Conservation (phyloP, 306 rosid genomes). For the Urtica urens region DNA sequence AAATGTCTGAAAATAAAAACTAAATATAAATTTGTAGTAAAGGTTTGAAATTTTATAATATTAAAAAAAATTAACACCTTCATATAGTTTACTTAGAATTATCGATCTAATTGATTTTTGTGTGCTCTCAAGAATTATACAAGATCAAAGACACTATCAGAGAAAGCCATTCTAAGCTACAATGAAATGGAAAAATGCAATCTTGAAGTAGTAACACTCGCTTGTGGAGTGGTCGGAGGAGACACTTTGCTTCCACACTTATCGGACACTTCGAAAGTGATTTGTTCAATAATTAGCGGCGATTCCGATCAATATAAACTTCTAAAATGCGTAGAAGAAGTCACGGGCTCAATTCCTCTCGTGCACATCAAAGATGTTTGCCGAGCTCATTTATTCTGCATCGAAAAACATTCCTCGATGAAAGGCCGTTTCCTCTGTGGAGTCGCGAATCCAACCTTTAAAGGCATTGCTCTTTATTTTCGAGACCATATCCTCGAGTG, state of each 20-base stretch:
- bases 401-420: constrained; percentile 16
- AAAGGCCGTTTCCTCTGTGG: constrained; percentile 13
- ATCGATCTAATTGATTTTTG: neutral
- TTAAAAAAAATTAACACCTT: too few species aligned
- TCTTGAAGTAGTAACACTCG: constrained; percentile 15
- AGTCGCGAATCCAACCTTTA: neutral
- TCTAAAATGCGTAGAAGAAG: constrained; percentile 24
- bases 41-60: too few species aligned
- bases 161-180: constrained; percentile 1
- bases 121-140: neutral
- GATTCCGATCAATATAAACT: neutral
- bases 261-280: neutral
- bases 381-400: constrained; percentile 37
- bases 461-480: constrained; percentile 7
- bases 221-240: constrained; percentile 21
- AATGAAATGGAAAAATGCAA: neutral
- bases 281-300: constrained; percentile 1
- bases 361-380: constrained; percentile 37
- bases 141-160: constrained; percentile 13
- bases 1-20: too few species aligned
- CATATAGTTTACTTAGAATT: too few species aligned
- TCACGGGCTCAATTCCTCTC: constrained; percentile 26
- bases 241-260: constrained; percentile 1
- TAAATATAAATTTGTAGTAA: too few species aligned
- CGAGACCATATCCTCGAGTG: neutral